phyloP scores from a whole-genome alignment of 768 basidiomycete genomes.

The Xerocomus potaroensis region DNA sequence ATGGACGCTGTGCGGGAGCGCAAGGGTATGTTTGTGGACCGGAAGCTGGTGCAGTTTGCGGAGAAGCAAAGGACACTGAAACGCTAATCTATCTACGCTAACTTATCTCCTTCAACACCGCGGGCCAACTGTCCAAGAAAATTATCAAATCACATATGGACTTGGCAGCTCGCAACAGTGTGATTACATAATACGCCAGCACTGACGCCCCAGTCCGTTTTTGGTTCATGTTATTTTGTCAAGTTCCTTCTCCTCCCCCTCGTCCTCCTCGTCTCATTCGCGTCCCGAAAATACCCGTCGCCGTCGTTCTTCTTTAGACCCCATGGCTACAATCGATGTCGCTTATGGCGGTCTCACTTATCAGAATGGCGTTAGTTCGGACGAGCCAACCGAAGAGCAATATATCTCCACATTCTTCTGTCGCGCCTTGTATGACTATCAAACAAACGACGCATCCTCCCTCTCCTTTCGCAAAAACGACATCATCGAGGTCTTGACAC shows the following conservation, averaged over 20 bases:
- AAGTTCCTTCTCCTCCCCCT: slow-evolving; percentile 8
- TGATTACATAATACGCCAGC: slow-evolving; percentile 25
- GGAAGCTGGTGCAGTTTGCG: slow-evolving; percentile 91
- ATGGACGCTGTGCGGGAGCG: slow-evolving; percentile 88
- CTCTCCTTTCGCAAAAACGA: slow-evolving; percentile 85
- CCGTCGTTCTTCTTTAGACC: slow-evolving; percentile 3
- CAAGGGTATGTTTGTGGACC: slow-evolving; percentile 94
- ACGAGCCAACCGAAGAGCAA: slow-evolving; percentile 48
- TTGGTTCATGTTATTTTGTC: slow-evolving; percentile 15
- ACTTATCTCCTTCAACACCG: not conserved
- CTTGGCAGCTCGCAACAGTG: slow-evolving; percentile 9
- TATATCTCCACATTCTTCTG: slow-evolving; percentile 76
- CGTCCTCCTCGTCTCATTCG: slow-evolving; percentile 8
- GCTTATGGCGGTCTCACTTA: slow-evolving; percentile 19
- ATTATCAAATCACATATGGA: slow-evolving; percentile 11
- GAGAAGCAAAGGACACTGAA: slow-evolving; percentile 95
- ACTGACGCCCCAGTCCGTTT: slow-evolving; percentile 6
- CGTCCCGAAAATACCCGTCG: not conserved
- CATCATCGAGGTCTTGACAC: slow-evolving; percentile 89
- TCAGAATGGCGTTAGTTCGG: slow-evolving; percentile 21
- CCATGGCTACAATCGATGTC: slow-evolving; percentile 26
- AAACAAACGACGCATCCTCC: slow-evolving; percentile 82
- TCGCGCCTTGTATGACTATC: slow-evolving; percentile 87
- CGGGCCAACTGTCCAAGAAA: not conserved
- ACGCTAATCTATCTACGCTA: slow-evolving; percentile 33